Conservation (phyloP, 2,329 filamentous ascomycete species). For the Fusarium fujikuroi region DNA sequence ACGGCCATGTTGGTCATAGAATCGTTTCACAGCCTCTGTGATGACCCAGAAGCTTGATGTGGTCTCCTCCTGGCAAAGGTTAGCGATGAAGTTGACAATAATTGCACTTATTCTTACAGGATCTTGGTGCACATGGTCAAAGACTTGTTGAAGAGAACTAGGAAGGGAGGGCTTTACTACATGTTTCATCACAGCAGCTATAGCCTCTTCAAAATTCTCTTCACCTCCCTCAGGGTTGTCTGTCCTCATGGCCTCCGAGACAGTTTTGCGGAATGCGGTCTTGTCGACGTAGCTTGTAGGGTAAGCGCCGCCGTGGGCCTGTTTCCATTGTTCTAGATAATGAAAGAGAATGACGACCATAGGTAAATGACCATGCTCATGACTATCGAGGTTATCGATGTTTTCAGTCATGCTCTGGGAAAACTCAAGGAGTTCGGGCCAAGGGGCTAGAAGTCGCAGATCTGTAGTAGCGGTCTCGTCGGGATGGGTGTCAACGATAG, state of each 20-base stretch:
- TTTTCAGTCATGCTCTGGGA: conserved; percentile 72
- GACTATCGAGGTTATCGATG: conserved; percentile 75
- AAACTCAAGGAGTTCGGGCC: conserved; percentile 81
- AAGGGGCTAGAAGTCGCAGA: conserved; percentile 83
- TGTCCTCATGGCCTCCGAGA: conserved; percentile 74
- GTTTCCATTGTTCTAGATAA: conserved; percentile 85
- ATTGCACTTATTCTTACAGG: conserved; percentile 56
- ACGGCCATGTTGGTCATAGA: conserved; percentile 76
- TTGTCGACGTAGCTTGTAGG: conserved; percentile 88
- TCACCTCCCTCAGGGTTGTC: conserved; percentile 86
- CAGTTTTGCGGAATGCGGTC: conserved; percentile 77
- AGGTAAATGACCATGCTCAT: conserved; percentile 92
- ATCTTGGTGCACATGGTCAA: conserved; percentile 68
- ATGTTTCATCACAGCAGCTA: conserved; percentile 87
- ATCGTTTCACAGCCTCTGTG: conserved; percentile 79
- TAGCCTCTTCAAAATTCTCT: conserved; percentile 96
- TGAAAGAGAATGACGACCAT: conserved; percentile 86
- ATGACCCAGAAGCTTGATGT: conserved; percentile 86
- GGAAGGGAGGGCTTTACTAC: conserved; percentile 76
- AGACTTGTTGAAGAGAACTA: conserved; percentile 78
- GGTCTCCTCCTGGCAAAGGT: conserved; percentile 53
- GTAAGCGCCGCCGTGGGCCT: conserved; percentile 70
- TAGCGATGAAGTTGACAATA: not conserved
- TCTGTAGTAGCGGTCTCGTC: conserved; percentile 87
- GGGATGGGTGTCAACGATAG: conserved; percentile 95